These are phyloP conservation scores for Halophytophthora batemanensis DNA, from an alignment of 352 stramenopile genomes.

Conservation along the genomic window DNA sequence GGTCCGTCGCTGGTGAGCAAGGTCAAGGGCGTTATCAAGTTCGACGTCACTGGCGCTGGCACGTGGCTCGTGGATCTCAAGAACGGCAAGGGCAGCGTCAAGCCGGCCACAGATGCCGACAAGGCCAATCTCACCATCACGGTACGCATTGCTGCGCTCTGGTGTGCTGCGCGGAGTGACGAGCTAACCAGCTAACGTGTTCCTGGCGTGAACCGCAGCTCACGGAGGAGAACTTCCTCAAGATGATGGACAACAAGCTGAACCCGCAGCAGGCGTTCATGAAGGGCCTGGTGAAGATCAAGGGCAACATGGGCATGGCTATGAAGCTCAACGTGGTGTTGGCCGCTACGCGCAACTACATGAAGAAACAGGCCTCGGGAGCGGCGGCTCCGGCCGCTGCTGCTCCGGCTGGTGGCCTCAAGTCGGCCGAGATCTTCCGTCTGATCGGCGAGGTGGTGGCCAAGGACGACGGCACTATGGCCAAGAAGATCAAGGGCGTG, in stretches of 20 bases:
- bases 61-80: slow-evolving; percentile 80
- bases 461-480: slow-evolving; percentile 48
- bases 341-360: slow-evolving; percentile 73
- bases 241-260: slow-evolving; percentile 85
- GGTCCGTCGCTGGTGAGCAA: slow-evolving; percentile 69
- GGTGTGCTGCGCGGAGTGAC: neutral
- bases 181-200: neutral
- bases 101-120: slow-evolving; percentile 34
- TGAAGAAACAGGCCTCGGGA: slow-evolving; percentile 56
- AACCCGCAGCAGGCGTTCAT: slow-evolving; percentile 94
- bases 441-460: slow-evolving; percentile 57
- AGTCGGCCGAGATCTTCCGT: slow-evolving; percentile 71
- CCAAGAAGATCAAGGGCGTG: slow-evolving; percentile 78
- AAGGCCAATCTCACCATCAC: slow-evolving; percentile 80
- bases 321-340: slow-evolving; percentile 94
- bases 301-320: slow-evolving; percentile 93
- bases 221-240: slow-evolving; percentile 70
- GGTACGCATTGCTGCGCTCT: slow-evolving; percentile 12
- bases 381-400: slow-evolving; percentile 19
- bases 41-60: slow-evolving; percentile 65
- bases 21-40: slow-evolving; percentile 81
- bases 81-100: slow-evolving; percentile 67
- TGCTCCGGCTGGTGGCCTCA: slow-evolving; percentile 28
- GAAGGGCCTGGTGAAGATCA: slow-evolving; percentile 94
- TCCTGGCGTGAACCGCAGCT: slow-evolving; percentile 23